These are phyloP conservation scores for Colletotrichum tofieldiae DNA, from an alignment of 2,329 filamentous ascomycete species.

Conservation along the genomic window DNA sequence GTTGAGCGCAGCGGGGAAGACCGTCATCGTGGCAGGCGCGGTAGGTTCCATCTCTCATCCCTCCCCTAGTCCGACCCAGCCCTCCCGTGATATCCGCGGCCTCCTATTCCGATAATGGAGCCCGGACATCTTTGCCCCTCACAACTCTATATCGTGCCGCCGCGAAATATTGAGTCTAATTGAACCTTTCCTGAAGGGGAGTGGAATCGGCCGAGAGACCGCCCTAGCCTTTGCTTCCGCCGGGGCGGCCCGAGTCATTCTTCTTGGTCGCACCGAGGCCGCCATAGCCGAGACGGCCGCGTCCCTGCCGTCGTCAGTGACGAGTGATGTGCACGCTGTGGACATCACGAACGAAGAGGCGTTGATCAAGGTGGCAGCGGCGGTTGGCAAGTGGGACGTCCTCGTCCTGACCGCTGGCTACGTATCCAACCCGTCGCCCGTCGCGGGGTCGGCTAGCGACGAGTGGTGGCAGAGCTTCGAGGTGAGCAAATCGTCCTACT, in stretches of 20 bases:
- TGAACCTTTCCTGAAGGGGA: constrained; percentile 20
- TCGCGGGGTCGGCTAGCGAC: constrained; percentile 39
- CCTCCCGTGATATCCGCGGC: neutral
- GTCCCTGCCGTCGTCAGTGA: constrained; percentile 44
- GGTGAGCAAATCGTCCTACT: constrained; percentile 28
- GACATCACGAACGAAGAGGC: constrained; percentile 32
- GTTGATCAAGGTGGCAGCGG: constrained; percentile 28
- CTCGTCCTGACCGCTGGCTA: constrained; percentile 43
- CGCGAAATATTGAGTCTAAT: constrained; percentile 3
- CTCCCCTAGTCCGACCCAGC: neutral
- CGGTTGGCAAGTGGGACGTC: constrained; percentile 43
- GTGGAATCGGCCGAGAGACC: constrained; percentile 77
- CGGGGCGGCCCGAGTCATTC: constrained; percentile 54
- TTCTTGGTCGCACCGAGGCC: constrained; percentile 55
- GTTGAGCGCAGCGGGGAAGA: constrained; percentile 60
- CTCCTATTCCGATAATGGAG: neutral
- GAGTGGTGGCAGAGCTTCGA: constrained; percentile 48
- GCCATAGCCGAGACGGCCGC: constrained; percentile 48
- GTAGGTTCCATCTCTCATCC: constrained; percentile 56
- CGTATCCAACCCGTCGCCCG: constrained; percentile 39
- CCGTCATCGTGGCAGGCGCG: constrained; percentile 76
- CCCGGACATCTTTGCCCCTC: neutral
- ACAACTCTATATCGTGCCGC: neutral
- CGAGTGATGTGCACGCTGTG: constrained; percentile 15
- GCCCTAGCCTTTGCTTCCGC: constrained; percentile 70